Base-by-base conservation (phyloP, 2,329 filamentous ascomycete genomes). In the Colletotrichum lentis region DNA sequence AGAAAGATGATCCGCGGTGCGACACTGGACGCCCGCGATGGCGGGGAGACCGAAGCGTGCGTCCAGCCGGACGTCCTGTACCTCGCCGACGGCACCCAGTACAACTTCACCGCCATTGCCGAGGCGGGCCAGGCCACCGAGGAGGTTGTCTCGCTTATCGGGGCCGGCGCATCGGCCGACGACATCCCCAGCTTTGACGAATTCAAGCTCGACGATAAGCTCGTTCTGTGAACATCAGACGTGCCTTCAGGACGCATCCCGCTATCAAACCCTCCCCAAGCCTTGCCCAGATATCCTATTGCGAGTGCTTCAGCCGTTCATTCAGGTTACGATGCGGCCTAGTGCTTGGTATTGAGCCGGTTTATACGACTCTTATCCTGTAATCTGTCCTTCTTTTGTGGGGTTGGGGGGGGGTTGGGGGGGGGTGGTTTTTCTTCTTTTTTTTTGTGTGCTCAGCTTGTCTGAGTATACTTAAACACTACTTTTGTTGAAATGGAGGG, bases 41-140 rank as follows among this genome's bases (percentile, higher is more conserved):
- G 22, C 24, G 44, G 58, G 53, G 44, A 58, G 61, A 58, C n/a
- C 2, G 61, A 64, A 43, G 53, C 24, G 0, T 64, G 61, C 3
- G 61, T 53, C 53, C 61, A 64, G 61, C 61, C 61, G 22, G n/a
- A 64, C 53, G 53, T 64, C 53, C 53, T 64, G 44, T 64, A 64
- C 44, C 61, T 64, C 44, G 53, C 44, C 61, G 61, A 64, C 53
- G 61, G 61, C 61, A 64, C 61, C 61, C 61, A 64, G 61, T 64
- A 64, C 61, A 64, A 64, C 61, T 64, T 58, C 61, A 64, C 61
- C 53, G 61, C 61, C 53, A 64, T 64, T 58, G 53, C 37, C 44
- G 53, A 64, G 37, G 41, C 61, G 52, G 61, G 61, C 5, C 53
- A 64, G 61, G 20, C 61, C 53, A 52, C 22, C 53, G 53, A 64